Percentiles rank a stretch among this genome's conserved stretches.
These are phyloP conservation scores for Ophiosphaerella herpotricha DNA, from an alignment of 2,329 filamentous ascomycete species.

Conservation along the genomic window DNA sequence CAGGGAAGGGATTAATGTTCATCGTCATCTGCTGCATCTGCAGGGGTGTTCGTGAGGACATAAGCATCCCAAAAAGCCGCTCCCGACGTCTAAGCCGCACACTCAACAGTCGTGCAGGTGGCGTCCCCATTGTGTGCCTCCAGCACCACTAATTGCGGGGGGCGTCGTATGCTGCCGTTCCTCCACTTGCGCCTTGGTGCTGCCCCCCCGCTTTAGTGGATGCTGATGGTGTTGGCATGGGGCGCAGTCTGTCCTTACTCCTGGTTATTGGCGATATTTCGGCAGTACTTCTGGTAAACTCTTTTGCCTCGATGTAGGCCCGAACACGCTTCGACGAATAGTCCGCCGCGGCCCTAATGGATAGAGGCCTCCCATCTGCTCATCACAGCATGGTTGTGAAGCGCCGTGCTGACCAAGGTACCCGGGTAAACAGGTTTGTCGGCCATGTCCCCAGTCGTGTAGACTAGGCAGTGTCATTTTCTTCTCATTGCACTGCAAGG, in stretches of 20 bases:
- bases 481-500: neutral
- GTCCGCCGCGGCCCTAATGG: neutral
- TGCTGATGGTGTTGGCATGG: neutral
- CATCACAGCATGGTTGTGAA: constrained; percentile 3
- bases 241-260: constrained; percentile 10
- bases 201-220: too few relatives aligned
- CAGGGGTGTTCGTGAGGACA: constrained; percentile 20
- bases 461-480: neutral
- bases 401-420: neutral
- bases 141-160: constrained; percentile 27
- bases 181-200: constrained; percentile 13
- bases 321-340: neutral
- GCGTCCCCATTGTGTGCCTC: too few relatives aligned
- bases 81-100: constrained; percentile 19
- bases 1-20: constrained; percentile 7
- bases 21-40: constrained; percentile 34
- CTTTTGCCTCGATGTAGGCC: constrained; percentile 1
- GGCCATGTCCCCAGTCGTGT: neutral
- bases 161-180: constrained; percentile 25
- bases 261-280: constrained; percentile 23
- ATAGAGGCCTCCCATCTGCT: neutral
- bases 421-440: neutral
- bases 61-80: constrained; percentile 38
- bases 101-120: too few relatives aligned
- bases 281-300: constrained; percentile 16